Evolutionary conservation across 371 early-diverging fungal genomes (phyloP), one percentile per base, ranked within the genome.

Genomic region (Zychaea mexicana): DNA sequence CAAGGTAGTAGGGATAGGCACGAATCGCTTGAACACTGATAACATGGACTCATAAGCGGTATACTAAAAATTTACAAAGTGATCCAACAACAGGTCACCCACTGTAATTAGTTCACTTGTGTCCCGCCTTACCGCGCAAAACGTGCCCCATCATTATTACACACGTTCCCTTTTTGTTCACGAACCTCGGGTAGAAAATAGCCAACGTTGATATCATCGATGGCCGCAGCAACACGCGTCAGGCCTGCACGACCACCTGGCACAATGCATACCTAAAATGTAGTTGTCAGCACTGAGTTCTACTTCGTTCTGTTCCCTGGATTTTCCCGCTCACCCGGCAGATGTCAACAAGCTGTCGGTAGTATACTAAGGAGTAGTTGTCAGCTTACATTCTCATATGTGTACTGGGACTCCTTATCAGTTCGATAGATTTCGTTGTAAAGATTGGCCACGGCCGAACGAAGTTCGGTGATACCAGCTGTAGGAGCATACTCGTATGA

Each of bases 191-290:
- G 83, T 36, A 83, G 66, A 61, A 83, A 83, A 57, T 80, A 81
- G 2, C 83, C 83, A n/a, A 83, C 83, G 30, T 81, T 75, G 31
- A 79, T 71, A 62, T 81, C 77, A 27, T 74, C 81, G n/a, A 83
- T 74, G 24, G 70, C 77, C 10, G 77, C 71, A 30, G 83, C 83
- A 19, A 83, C 81, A 36, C 83, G 69, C 2, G 83, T 81, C 71
- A 83, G 60, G 7, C 81, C 83, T 28, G 83, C 83, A 46, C 83
- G 75, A 53, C 83, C 83, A 65, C 83, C 83, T 17, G 83, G 83
- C 12, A 80, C 81, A 58, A 83, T 77, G 52, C 83, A 83, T 2
- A 77, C 75, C 75, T 74, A 49, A 36, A 42, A 45, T 46, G 47
- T 36, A 59, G 12, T 33, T n/a, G n/a, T 8, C 15, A 42, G n/a